Evolutionary conservation across 164 flowering plant genomes (phyloP), one percentile per base, ranked within the genome.

Genomic region (Kingdonia uniflora): DNA sequence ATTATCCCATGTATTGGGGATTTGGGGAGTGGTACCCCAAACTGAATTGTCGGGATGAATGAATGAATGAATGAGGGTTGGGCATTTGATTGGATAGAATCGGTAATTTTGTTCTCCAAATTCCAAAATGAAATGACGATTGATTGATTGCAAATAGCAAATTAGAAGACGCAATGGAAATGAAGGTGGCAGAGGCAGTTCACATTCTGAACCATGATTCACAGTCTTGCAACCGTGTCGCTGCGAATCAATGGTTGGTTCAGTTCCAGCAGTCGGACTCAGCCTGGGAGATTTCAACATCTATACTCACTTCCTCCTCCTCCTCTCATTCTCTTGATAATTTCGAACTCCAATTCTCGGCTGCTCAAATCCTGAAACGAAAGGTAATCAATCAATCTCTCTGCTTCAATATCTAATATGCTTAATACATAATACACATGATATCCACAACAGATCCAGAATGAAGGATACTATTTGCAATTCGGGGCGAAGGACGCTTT

Each of bases 171-270:
- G n/a, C n/a, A n/a, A n/a, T n/a, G n/a, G n/a, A n/a, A n/a, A n/a
- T 75, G 63, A 74, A 87, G 72, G 92, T 91, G 3, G 90, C 92
- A 6, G 70, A 87, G 58, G 97, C 97, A 0, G 85, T 91, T 19
- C 82, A 72, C 58, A 87, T 87, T 5, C 73, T 91, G 46, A 91
- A 91, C 65, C 96, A 91, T 76, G 97, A 83, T 66, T 42, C 70
- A 0, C 74, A 85, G 22, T 85, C 98, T 5, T 80, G 85, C 65
- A 87, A 81, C 72, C 87, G 98, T 25, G 83, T 91, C 2, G 95
- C 96, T 17, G 96, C 98, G 0, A 91, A 85, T 67, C 98, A 91
- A 64, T 91, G 98, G 96, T 81, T 87, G n/a, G 91, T 91, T 20
- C 95, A 85, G 60, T 87, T 91, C 50, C 97, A 91, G 68, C 87